Evolutionary conservation across 179 eudicot species (phyloP), one percentile per base, ranked within the genome.

Genomic region (Amaranthus tricolor): DNA sequence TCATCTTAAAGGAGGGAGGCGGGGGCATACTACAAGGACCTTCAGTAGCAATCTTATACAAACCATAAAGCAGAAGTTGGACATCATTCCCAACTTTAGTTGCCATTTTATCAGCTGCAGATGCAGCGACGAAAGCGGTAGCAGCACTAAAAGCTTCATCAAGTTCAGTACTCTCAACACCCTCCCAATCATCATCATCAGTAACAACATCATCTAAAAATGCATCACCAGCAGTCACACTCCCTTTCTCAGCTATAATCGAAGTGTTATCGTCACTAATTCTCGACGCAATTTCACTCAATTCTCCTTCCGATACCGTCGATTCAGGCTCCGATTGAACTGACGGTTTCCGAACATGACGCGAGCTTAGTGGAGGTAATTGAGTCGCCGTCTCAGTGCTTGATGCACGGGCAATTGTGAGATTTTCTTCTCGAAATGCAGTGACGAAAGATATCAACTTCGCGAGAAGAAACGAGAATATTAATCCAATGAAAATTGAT

Each of bases 81-180:
- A 82, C 79, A 9, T 92, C 97, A 64, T 82, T 90, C 0, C 89
- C 76, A 24, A 94, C 92, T 79, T 88, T 95, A 31, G 62, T 68
- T 24, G 90, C 59, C 75, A 84, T 14, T 73, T 82, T 79, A 60
- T 90, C 96, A 0, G 92, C 87, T 0, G 98, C 99, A 3, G 95
- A 79, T 6, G 96, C 94, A 0, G 97, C 98, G 55, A 94, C 96
- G 50, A 92, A 94, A 0, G 93, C 89, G 0, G 97, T 89, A 11
- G 98, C 98, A 4, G 97, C 97, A 77, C 94, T 92, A 21, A 94
- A 94, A 9, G 82, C 84, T 73, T 92, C 96, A 47, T 94, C 98
- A 57, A 94, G 82, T 71, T 94, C 98, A 68, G 97, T 94, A 63
- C 91, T 94, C 84, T 90, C 97, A 10, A 94, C 96, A 14, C 97